phyloP scores from a whole-genome alignment of 2,329 filamentous ascomycete species.

The Phialophora chinensis region DNA sequence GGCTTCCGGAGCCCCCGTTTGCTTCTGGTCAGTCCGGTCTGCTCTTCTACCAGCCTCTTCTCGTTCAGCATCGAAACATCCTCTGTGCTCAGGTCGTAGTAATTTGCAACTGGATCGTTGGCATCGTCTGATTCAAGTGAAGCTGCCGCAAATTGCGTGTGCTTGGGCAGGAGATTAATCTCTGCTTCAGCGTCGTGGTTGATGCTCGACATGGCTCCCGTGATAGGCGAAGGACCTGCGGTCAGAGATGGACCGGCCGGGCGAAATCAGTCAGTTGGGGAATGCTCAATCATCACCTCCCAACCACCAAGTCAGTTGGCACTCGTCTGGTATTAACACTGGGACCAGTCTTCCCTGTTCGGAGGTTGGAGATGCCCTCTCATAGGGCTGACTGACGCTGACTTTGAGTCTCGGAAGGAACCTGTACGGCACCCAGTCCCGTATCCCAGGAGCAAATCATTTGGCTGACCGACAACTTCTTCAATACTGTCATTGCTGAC shows the following conservation, averaged over 20 bases:
- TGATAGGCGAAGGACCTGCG: not conserved
- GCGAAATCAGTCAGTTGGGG: too few relatives aligned
- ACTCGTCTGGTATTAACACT: too few relatives aligned
- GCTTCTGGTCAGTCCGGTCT: not conserved
- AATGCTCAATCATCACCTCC: too few relatives aligned
- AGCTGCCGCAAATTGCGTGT: not conserved
- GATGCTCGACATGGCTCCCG: not conserved
- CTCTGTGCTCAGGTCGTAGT: not conserved
- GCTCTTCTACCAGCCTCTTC: not conserved
- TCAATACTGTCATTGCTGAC: not conserved
- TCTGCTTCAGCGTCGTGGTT: not conserved
- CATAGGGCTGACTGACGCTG: too few relatives aligned
- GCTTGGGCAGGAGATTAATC: not conserved
- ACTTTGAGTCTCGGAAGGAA: too few relatives aligned
- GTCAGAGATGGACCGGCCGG: too few relatives aligned
- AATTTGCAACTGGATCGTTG: not conserved
- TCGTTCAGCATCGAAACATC: not conserved
- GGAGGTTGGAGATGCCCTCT: too few relatives aligned
- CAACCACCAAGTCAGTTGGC: too few relatives aligned
- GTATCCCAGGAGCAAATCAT: not conserved
- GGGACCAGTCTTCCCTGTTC: too few relatives aligned
- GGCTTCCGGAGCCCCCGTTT: not conserved
- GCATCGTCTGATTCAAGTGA: not conserved
- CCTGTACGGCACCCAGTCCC: too few relatives aligned
- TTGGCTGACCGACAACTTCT: slow-evolving; percentile 1